Evolutionary conservation across 495 filamentous ascomycete species (phyloP).

Genomic region (Hypomontagnella submonticulosa): DNA sequence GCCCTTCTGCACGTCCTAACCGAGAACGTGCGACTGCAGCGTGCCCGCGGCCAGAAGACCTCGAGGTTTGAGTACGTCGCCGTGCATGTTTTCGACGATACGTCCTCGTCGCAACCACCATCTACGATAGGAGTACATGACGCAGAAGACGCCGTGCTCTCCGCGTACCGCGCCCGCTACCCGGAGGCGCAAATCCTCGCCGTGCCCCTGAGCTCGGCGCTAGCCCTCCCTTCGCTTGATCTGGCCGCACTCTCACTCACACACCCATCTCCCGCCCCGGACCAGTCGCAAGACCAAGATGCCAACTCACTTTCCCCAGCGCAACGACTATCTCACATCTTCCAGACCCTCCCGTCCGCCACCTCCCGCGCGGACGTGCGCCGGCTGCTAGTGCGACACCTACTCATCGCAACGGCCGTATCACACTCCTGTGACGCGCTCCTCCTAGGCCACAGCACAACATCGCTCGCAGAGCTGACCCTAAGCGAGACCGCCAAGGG

Average conservation of each 20-base stretch:
- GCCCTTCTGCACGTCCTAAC: slow-evolving; percentile 80
- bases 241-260: slow-evolving; percentile 53
- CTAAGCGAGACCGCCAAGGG: slow-evolving; percentile 92
- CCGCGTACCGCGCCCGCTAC: slow-evolving; percentile 58
- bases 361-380: slow-evolving; percentile 82
- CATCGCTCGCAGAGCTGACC: slow-evolving; percentile 84
- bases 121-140: slow-evolving; percentile 2
- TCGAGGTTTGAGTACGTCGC: slow-evolving; percentile 74
- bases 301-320: slow-evolving; percentile 40
- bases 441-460: slow-evolving; percentile 87
- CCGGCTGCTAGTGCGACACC: slow-evolving; percentile 71
- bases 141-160: slow-evolving; percentile 13
- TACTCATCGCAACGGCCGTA: slow-evolving; percentile 74
- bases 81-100: slow-evolving; percentile 68
- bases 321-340: slow-evolving; percentile 63
- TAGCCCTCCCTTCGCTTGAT: slow-evolving; percentile 54
- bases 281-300: slow-evolving; percentile 40
- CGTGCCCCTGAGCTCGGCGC: slow-evolving; percentile 68
- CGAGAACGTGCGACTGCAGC: slow-evolving; percentile 70
- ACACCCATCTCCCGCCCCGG: slow-evolving; percentile 48
- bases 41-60: slow-evolving; percentile 62
- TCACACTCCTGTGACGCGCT: slow-evolving; percentile 70
- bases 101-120: slow-evolving; percentile 2
- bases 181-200: slow-evolving; percentile 67
- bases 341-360: slow-evolving; percentile 70